A percentile compares a stretch with the other conserved stretches of the same genome.
Evolutionary conservation across 2,329 filamentous ascomycete species (phyloP).

Genomic region (Pseudogymnoascus sp.): DNA sequence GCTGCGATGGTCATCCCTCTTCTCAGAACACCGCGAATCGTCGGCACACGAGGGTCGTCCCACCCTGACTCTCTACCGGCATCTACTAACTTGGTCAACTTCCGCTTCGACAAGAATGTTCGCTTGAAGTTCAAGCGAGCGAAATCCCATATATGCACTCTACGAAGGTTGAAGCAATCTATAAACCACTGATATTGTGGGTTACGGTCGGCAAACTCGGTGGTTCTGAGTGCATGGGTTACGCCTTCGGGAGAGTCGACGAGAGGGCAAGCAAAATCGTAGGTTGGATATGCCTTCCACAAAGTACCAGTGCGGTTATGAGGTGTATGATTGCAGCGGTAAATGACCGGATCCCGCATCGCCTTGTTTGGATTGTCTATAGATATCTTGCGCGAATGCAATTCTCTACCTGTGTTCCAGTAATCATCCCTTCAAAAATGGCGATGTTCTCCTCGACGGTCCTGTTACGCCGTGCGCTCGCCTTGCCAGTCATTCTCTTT

Average conservation of each 20-base stretch:
- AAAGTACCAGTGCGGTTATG: conserved; percentile 73
- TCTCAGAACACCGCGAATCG: conserved; percentile 70
- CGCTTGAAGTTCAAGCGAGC: conserved; percentile 76
- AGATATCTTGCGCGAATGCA: conserved; percentile 91
- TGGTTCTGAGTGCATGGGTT: conserved; percentile 75
- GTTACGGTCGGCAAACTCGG: conserved; percentile 82
- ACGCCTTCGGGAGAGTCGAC: conserved; percentile 76
- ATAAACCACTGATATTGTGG: conserved; percentile 84
- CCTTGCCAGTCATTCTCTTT: conserved; percentile 76
- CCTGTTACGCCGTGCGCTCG: conserved; percentile 73
- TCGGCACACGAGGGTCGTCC: conserved; percentile 84
- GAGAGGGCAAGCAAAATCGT: conserved; percentile 79
- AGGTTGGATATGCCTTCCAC: conserved; percentile 84
- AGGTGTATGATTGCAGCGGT: conserved; percentile 72
- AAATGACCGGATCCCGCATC: conserved; percentile 93
- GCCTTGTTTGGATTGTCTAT: conserved; percentile 91
- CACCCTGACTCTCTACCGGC: conserved; percentile 71
- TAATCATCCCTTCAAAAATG: conserved; percentile 91
- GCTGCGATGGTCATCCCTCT: conserved; percentile 74
- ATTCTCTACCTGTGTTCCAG: conserved; percentile 71
- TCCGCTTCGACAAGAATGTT: conserved; percentile 79
- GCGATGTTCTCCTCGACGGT: conserved; percentile 75
- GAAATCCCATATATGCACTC: conserved; percentile 82
- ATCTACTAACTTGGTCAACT: conserved; percentile 57
- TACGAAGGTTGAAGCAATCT: conserved; percentile 64